phyloP scores from a whole-genome alignment of 805 yeast species.

The Zygoascus bituminiphila region DNA sequence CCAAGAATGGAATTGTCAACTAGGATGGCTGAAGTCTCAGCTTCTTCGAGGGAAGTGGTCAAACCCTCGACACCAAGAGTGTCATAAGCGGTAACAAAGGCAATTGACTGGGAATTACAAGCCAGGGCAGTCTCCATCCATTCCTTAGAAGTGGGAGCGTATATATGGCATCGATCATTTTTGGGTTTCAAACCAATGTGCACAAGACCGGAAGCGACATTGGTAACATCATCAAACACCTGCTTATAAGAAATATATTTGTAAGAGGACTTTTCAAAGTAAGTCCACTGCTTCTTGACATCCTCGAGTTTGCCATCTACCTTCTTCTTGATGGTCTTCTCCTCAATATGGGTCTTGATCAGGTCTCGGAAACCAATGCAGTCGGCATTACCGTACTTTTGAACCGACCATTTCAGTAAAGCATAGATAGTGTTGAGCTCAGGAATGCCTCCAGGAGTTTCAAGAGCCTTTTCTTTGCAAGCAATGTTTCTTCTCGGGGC shows the following conservation, averaged over 20 bases:
- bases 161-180: conserved; percentile 61
- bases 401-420: conserved; percentile 52
- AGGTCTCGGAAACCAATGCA: conserved; percentile 77
- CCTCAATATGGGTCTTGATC: conserved; percentile 65
- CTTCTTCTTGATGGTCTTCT: conserved; percentile 60
- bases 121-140: conserved; percentile 90
- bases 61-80: conserved; percentile 80
- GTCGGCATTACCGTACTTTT: conserved; percentile 42
- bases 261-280: conserved; percentile 71
- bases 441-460: conserved; percentile 51
- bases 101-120: conserved; percentile 66
- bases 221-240: conserved; percentile 40
- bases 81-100: conserved; percentile 93
- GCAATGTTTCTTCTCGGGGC: conserved; percentile 28
- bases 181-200: conserved; percentile 62
- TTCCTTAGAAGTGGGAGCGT: conserved; percentile 76
- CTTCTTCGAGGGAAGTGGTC: conserved; percentile 75
- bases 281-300: conserved; percentile 82
- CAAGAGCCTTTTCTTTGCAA: conserved; percentile 34
- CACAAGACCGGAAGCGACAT: conserved; percentile 67
- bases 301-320: conserved; percentile 66
- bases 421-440: conserved; percentile 66
- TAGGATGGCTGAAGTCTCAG: conserved; percentile 69
- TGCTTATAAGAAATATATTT: conserved; percentile 55
- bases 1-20: conserved; percentile 71